Conservation (phyloP, 2,329 filamentous ascomycete genomes). For the Cadophora luteo-olivacea region DNA sequence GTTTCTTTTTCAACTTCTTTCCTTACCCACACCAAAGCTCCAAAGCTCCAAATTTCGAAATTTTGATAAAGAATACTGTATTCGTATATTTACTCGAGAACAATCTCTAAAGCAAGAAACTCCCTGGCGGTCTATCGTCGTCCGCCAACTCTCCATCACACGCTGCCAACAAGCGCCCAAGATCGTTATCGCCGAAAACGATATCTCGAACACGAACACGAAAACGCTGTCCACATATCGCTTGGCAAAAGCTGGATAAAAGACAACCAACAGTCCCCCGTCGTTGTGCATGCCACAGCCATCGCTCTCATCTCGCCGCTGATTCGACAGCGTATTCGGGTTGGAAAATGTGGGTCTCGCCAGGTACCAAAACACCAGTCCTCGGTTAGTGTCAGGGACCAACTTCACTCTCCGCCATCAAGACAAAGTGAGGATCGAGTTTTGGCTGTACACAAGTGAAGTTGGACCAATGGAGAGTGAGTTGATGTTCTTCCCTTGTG, state of each 20-base stretch:
- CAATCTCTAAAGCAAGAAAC: too few species aligned
- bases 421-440: neutral
- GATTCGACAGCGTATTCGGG: constrained; percentile 17
- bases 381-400: neutral
- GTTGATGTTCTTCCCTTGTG: neutral
- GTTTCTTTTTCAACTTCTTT: neutral
- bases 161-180: neutral
- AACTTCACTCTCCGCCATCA: neutral
- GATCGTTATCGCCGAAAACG: neutral
- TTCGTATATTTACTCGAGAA: too few species aligned
- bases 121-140: too few species aligned
- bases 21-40: neutral
- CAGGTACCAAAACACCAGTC: neutral
- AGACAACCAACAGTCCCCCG: neutral
- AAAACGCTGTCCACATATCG: neutral
- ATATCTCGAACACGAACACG: constrained; percentile 14
- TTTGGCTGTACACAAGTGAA: neutral
- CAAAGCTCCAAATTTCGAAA: too few species aligned
- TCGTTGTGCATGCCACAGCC: neutral
- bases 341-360: neutral
- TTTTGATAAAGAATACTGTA: too few species aligned
- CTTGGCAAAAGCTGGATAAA: neutral
- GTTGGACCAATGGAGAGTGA: neutral
- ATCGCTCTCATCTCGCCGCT: neutral
- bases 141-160: neutral